phyloP scores from a whole-genome alignment of 2,329 filamentous ascomycete genomes.

The Paraphaeosphaeria sporulosa region DNA sequence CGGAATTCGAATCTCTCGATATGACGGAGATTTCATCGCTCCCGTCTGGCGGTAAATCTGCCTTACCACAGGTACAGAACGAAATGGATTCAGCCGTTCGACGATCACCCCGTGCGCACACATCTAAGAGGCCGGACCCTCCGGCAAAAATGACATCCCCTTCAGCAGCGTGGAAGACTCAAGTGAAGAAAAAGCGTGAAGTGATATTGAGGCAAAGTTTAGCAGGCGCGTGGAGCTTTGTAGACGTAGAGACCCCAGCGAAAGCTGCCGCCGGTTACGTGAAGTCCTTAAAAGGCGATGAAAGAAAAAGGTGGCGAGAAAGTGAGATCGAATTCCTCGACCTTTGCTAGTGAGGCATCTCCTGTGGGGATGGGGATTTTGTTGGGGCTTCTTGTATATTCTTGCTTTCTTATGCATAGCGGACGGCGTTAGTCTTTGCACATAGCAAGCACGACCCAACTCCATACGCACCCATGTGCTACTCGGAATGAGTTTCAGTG shows the following conservation, averaged over 20 bases:
- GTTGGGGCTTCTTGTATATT: not conserved
- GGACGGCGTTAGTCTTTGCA: not conserved
- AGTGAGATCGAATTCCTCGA: conserved; percentile 48
- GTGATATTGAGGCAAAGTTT: conserved; percentile 43
- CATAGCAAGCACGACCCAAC: not conserved
- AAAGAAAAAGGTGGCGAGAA: conserved; percentile 43
- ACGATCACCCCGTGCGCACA: conserved; percentile 33
- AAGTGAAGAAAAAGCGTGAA: conserved; percentile 39
- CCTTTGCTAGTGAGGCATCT: conserved; percentile 19
- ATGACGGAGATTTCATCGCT: conserved; percentile 13
- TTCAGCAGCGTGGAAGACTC: conserved; percentile 40
- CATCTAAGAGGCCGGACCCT: conserved; percentile 15
- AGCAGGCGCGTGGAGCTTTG: conserved; percentile 42
- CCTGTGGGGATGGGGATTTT: too few species aligned
- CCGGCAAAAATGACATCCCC: conserved; percentile 17
- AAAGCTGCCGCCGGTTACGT: not conserved
- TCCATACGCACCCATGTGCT: not conserved
- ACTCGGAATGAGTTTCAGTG: not conserved
- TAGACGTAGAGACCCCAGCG: conserved; percentile 32
- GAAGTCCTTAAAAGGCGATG: conserved; percentile 29
- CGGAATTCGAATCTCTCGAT: conserved; percentile 18
- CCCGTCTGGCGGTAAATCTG: conserved; percentile 8
- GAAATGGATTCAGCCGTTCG: conserved; percentile 15
- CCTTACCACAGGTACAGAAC: not conserved
- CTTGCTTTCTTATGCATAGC: not conserved